Percentiles rank a stretch among this genome's conserved stretches.
Conservation (phyloP, 495 filamentous ascomycete genomes). For the Hyaloscypha hepaticicola region DNA sequence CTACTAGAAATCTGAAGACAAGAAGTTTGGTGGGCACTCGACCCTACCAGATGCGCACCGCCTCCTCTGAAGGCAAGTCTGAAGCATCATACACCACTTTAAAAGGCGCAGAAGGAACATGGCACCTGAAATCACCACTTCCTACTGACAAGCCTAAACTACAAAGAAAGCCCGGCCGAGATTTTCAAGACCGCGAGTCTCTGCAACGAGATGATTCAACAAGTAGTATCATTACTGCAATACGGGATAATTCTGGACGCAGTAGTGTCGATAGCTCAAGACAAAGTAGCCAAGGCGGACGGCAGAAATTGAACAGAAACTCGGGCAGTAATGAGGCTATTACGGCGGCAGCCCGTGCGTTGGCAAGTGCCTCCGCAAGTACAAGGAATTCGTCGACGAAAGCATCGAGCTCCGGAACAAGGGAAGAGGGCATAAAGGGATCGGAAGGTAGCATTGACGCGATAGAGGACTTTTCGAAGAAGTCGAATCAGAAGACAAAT, state of each 20-base stretch:
- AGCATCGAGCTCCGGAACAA: neutral
- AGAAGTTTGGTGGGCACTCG: neutral
- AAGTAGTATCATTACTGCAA: conserved; percentile 14
- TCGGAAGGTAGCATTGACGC: neutral
- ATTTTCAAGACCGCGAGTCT: neutral
- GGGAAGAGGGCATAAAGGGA: neutral
- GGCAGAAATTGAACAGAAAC: conserved; percentile 2
- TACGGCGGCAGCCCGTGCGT: conserved; percentile 21
- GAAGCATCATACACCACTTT: neutral
- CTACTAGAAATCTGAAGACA: neutral
- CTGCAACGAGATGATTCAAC: conserved; percentile 19
- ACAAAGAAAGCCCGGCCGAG: neutral
- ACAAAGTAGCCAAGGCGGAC: neutral
- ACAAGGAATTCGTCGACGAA: neutral
- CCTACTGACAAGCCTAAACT: neutral
- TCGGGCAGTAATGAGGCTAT: conserved; percentile 18
- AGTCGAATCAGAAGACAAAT: neutral
- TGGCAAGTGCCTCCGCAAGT: neutral
- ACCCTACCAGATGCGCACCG: neutral
- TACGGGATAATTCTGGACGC: neutral
- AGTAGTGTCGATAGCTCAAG: conserved; percentile 8
- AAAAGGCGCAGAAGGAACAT: neutral
- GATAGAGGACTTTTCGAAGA: neutral
- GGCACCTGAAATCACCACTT: neutral
- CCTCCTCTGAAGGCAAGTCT: neutral